A percentile compares a stretch with the other conserved stretches of the same genome.
Conservation (phyloP, 495 filamentous ascomycete genomes). For the Saxophila tyrrhenica region DNA sequence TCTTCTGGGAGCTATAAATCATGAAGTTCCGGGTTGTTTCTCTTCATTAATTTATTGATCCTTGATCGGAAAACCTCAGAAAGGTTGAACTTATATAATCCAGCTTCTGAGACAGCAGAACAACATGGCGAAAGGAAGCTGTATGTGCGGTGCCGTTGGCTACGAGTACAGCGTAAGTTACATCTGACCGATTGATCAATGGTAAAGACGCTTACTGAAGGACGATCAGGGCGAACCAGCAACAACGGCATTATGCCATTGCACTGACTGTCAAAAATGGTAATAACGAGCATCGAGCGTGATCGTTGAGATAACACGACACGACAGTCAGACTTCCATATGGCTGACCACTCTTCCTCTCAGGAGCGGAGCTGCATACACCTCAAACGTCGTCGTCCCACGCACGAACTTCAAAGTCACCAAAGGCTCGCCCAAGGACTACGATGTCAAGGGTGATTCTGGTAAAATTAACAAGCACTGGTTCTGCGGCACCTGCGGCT, state of each 20-base stretch:
- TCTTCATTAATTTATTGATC: no score
- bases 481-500: constrained; percentile 38
- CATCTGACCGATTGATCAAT: neutral
- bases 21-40: no score
- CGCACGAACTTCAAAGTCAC: constrained; percentile 27
- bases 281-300: no score
- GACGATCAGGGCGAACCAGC: neutral
- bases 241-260: constrained; percentile 36
- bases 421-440: constrained; percentile 29
- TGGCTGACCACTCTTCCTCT: no score
- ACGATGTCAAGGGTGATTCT: constrained; percentile 29
- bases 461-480: constrained; percentile 42
- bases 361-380: constrained; percentile 30
- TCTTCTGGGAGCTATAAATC: no score
- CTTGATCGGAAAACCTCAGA: neutral
- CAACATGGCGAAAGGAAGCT: constrained; percentile 1
- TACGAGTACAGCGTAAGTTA: constrained; percentile 2
- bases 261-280: constrained; percentile 42
- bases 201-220: neutral
- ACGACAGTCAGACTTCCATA: no score
- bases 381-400: constrained; percentile 38
- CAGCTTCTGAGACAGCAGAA: no score
- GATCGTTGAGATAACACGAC: no score
- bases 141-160: constrained; percentile 1
- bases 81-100: neutral